These are phyloP conservation scores for Lasiosphaeria ovina DNA, from an alignment of 495 filamentous ascomycete species.

Conservation along the genomic window DNA sequence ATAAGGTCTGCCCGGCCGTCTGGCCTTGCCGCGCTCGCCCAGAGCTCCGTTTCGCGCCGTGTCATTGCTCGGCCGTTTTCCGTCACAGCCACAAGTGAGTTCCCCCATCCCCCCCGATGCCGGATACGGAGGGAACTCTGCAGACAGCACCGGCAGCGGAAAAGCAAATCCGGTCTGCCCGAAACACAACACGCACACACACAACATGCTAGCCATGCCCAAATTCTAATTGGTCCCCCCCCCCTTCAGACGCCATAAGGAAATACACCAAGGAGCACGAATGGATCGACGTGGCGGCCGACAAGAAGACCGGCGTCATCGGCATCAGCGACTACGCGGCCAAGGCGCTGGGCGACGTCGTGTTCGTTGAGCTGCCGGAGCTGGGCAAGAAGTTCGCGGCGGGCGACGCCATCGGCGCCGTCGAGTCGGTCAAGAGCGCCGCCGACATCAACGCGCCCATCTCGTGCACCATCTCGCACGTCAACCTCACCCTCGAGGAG, in stretches of 20 bases:
- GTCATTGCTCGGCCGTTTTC: slow-evolving; percentile 43
- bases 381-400: slow-evolving; percentile 58
- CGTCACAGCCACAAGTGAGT: slow-evolving; percentile 43
- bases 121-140: background rate
- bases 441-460: slow-evolving; percentile 93
- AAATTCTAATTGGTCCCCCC: background rate
- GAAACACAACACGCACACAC: background rate
- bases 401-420: slow-evolving; percentile 84
- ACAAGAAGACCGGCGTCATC: slow-evolving; percentile 68
- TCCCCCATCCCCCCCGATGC: slow-evolving; percentile 4
- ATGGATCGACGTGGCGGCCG: slow-evolving; percentile 84
- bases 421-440: slow-evolving; percentile 97
- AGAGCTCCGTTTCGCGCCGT: slow-evolving; percentile 30
- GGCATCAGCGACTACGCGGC: slow-evolving; percentile 92
- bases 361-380: slow-evolving; percentile 89
- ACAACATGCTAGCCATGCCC: slow-evolving; percentile 3
- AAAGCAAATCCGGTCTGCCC: slow-evolving; percentile 3
- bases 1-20: slow-evolving; percentile 44
- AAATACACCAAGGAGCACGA: slow-evolving; percentile 97
- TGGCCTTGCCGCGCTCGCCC: slow-evolving; percentile 35
- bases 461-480: slow-evolving; percentile 66
- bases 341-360: slow-evolving; percentile 87
- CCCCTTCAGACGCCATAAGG: slow-evolving; percentile 57
- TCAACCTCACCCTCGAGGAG: slow-evolving; percentile 73
- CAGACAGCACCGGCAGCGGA: background rate